phyloP scores from a whole-genome alignment of 1,139 yeast species.

The Lodderomyces elongisporus region DNA sequence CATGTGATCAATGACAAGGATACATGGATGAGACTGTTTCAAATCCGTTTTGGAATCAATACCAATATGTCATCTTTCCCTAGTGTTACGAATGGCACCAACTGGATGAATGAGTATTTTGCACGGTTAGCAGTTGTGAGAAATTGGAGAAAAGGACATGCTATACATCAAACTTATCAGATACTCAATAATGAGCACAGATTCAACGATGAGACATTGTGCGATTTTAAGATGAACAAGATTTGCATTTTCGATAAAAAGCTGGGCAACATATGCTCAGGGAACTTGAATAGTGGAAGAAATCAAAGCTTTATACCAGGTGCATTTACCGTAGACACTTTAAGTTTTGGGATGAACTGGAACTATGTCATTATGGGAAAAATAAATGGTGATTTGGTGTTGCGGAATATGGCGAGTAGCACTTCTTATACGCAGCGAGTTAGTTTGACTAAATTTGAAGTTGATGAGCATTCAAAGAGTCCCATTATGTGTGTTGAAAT shows the following conservation, averaged over 20 bases:
- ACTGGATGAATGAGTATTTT: conserved; percentile 55
- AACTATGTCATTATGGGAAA: conserved; percentile 30
- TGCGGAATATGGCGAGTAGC: conserved; percentile 32
- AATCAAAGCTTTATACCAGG: conserved; percentile 40
- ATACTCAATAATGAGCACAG: conserved; percentile 25
- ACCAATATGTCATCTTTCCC: conserved; percentile 57
- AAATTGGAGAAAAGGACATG: conserved; percentile 50
- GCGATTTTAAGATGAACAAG: conserved; percentile 34
- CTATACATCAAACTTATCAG: conserved; percentile 27
- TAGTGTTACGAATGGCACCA: conserved; percentile 47
- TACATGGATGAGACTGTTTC: conserved; percentile 59
- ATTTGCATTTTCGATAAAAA: conserved; percentile 29
- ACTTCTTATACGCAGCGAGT: conserved; percentile 26
- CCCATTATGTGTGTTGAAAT: conserved; percentile 20
- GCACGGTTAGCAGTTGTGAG: conserved; percentile 38
- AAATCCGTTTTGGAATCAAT: conserved; percentile 37
- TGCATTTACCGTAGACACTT: conserved; percentile 16
- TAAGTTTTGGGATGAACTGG: conserved; percentile 29
- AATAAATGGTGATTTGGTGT: conserved; percentile 23
- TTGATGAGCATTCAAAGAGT: conserved; percentile 5
- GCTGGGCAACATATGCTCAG: conserved; percentile 34
- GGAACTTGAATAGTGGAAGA: conserved; percentile 38
- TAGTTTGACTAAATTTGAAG: conserved; percentile 18
- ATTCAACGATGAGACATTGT: conserved; percentile 23
- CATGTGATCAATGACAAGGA: conserved; percentile 50